These are phyloP conservation scores for Cercospora beticola DNA, from an alignment of 2,329 filamentous ascomycete species.

Conservation along the genomic window DNA sequence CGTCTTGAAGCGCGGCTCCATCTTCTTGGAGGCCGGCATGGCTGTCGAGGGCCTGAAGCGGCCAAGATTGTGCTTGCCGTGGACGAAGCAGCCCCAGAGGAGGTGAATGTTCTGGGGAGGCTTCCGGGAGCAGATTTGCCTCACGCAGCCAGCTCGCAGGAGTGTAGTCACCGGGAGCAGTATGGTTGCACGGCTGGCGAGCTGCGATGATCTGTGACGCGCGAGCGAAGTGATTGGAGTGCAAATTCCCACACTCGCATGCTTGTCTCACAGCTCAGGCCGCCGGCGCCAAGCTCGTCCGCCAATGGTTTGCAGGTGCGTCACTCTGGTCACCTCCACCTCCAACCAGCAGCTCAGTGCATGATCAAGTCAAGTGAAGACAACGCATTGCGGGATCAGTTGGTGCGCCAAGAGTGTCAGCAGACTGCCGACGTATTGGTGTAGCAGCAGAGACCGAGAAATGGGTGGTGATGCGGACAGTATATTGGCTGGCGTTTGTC, in stretches of 20 bases:
- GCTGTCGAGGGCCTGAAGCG: neutral
- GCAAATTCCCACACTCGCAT: neutral
- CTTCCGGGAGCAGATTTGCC: neutral
- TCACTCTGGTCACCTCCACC: neutral
- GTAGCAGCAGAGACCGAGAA: neutral
- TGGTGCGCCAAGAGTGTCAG: neutral
- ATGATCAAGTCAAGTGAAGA: neutral
- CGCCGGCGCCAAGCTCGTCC: neutral
- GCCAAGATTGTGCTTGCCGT: neutral
- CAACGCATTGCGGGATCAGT: neutral
- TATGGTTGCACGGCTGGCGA: neutral
- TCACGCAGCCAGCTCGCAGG: neutral
- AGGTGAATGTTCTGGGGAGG: neutral
- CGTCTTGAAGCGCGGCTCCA: conserved; percentile 67
- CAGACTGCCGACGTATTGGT: neutral
- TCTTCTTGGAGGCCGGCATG: conserved; percentile 39
- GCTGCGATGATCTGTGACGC: neutral
- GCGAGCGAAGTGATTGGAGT: neutral
- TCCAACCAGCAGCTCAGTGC: neutral
- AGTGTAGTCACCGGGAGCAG: neutral
- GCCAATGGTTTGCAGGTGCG: neutral
- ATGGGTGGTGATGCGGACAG: neutral
- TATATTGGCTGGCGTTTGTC: neutral
- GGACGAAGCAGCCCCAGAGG: neutral
- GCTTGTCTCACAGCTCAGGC: neutral